Evolutionary conservation across 345 rosid genomes (phyloP), one percentile per base, ranked within the genome.

Genomic region (Lepidium aucheri): DNA sequence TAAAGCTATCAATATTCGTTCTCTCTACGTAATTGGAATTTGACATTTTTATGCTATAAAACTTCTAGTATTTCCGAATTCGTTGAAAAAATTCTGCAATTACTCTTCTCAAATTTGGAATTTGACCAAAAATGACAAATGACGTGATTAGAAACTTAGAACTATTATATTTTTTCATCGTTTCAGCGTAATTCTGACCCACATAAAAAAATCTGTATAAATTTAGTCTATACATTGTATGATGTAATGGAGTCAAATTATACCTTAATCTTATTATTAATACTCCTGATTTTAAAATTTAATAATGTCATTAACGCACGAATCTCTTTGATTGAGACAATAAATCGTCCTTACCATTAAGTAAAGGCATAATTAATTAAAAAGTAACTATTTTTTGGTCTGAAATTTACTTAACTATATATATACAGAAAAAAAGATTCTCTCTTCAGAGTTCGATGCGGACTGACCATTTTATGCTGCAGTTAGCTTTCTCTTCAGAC

Each of bases 381-480:
- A 7, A 28, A 28, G 32, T 28, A 28, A 28, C 6, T 28, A 28
- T 6, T 28, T 5, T 28, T 28, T 28, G 32, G 32, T 28, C 32
- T 28, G 32, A 28, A 28, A 28, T 28, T 28, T 26, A 26, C 30
- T 12, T 44, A 58, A 16, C 1, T 49, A 49, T 26, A 28, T 26
- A 28, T 24, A 4, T 4, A 33, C 3, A 44, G 0, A 7, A 2
- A 17, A 30, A 32, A 30, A 33, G 38, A 30, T 18, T 24, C 16
- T 51, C 18, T 24, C 39, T 24, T 53, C 32, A 24, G 22, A 26
- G 35, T 60, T 24, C 42, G 42, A 68, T 30, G 51, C 49, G 16
- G 5, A 52, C 18, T 66, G 56, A 61, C 61, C 69, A 71, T 45
- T 44, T 54, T 64, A 62, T 70, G 32, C 62, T 28, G 13, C 16